Evolutionary conservation across 169 alveolate genomes (phyloP).

Genomic region (Cytauxzoon felis): DNA sequence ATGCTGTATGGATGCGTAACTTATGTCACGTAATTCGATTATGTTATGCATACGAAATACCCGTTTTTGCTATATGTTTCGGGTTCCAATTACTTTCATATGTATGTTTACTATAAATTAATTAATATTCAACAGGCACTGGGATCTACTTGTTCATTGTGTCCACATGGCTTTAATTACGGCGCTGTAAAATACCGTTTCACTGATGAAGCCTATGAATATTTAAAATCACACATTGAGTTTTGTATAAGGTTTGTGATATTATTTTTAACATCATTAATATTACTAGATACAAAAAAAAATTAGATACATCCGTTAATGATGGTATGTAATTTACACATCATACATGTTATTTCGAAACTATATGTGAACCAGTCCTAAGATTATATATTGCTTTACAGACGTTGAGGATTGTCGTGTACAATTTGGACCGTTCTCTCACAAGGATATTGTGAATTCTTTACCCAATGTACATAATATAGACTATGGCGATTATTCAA

Average conservation of each 20-base stretch:
- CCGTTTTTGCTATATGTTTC: conserved; percentile 18
- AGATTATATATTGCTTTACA: too few species aligned
- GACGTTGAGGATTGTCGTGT: too few species aligned
- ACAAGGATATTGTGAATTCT: conserved; percentile 11
- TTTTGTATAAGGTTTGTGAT: not conserved
- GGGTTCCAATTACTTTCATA: conserved; percentile 22
- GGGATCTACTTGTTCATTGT: not conserved
- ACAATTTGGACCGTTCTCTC: conserved; percentile 18
- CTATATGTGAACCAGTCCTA: too few species aligned
- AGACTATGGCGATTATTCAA: not conserved
- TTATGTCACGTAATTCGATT: conserved; percentile 1
- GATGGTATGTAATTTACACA: too few species aligned
- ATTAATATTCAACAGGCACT: conserved; percentile 4
- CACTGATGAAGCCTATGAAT: not conserved
- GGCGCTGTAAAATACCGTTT: not conserved
- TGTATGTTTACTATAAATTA: not conserved
- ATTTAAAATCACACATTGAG: conserved; percentile 4
- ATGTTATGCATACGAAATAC: conserved; percentile 2
- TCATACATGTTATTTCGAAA: too few species aligned
- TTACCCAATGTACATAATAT: conserved; percentile 4
- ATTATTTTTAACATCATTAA: too few species aligned
- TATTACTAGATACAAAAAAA: too few species aligned
- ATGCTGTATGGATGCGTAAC: conserved; percentile 3
- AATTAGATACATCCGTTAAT: too few species aligned
- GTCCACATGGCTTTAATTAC: conserved; percentile 24